phyloP scores from a whole-genome alignment of 2,329 filamentous ascomycete species.

The Beauveria sp. region DNA sequence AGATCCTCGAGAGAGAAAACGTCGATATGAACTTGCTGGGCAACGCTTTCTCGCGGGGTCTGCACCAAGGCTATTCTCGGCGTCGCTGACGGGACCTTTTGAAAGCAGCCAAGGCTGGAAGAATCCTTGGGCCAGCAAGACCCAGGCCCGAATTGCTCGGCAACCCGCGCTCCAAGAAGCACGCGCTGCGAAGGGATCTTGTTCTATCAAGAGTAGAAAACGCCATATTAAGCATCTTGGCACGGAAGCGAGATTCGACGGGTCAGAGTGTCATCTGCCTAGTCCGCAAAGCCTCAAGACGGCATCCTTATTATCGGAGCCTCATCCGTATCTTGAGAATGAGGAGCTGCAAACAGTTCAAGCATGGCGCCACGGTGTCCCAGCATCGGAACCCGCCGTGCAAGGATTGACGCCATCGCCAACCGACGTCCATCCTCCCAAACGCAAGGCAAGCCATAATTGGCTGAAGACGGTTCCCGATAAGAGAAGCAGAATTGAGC shows the following conservation, averaged over 20 bases:
- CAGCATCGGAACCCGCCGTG: background rate
- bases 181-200: background rate
- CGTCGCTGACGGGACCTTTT: conserved; percentile 56
- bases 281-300: conserved; percentile 18
- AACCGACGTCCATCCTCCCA: conserved; percentile 8
- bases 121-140: conserved; percentile 42
- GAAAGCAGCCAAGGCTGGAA: conserved; percentile 39
- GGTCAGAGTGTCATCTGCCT: conserved; percentile 12
- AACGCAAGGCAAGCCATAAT: conserved; percentile 15
- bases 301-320: conserved; percentile 7
- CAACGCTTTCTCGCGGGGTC: conserved; percentile 49
- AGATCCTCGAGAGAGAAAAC: conserved; percentile 35
- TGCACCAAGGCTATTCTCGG: conserved; percentile 50
- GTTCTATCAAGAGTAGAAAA: background rate
- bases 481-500: conserved; percentile 20
- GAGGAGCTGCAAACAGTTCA: conserved; percentile 24
- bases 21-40: conserved; percentile 52
- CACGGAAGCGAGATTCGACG: background rate
- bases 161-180: background rate
- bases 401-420: conserved; percentile 17
- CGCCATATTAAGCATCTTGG: background rate
- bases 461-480: conserved; percentile 25
- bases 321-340: conserved; percentile 13
- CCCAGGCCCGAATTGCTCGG: conserved; percentile 10
- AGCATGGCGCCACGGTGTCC: conserved; percentile 24